phyloP scores from a whole-genome alignment of 2,329 filamentous ascomycete genomes.

The Cytospora chrysosperma region DNA sequence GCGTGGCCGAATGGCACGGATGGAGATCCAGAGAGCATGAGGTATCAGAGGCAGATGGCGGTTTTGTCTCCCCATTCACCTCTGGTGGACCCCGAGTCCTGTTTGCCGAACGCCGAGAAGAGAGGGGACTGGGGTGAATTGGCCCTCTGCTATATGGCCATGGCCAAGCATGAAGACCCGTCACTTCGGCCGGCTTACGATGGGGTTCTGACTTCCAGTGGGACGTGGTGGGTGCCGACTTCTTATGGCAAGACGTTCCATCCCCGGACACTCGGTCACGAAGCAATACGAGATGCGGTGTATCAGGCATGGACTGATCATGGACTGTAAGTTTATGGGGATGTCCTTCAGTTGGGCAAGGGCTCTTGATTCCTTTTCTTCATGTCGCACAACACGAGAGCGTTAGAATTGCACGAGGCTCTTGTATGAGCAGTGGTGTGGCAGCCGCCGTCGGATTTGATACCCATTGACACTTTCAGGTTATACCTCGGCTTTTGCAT shows the following conservation, averaged over 20 bases:
- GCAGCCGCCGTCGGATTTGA: not conserved
- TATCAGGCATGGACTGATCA: slow-evolving; percentile 34
- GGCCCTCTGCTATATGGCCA: slow-evolving; percentile 46
- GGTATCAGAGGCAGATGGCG: slow-evolving; percentile 2
- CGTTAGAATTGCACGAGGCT: not conserved
- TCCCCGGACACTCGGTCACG: slow-evolving; percentile 41
- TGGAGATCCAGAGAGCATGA: slow-evolving; percentile 7
- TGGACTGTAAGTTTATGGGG: slow-evolving; percentile 8
- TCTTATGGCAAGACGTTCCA: slow-evolving; percentile 48
- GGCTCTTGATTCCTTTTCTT: not conserved
- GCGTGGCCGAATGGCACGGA: slow-evolving; percentile 22
- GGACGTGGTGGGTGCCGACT: slow-evolving; percentile 48
- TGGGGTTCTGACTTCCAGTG: slow-evolving; percentile 32
- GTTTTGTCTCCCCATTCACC: slow-evolving; percentile 33
- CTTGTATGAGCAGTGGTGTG: not conserved
- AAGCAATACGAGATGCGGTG: slow-evolving; percentile 37
- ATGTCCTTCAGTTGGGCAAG: slow-evolving; percentile 9
- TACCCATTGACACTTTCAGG: not conserved
- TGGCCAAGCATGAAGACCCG: slow-evolving; percentile 38
- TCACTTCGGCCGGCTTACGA: slow-evolving; percentile 33
- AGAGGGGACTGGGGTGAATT: slow-evolving; percentile 44
- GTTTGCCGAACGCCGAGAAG: slow-evolving; percentile 35
- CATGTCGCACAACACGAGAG: not conserved
- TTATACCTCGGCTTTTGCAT: not conserved
- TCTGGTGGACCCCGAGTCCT: slow-evolving; percentile 38